A percentile compares a stretch with the other conserved stretches of the same genome.
Evolutionary conservation across 345 rosid species (phyloP).

Genomic region (Stellera chamaejasme): DNA sequence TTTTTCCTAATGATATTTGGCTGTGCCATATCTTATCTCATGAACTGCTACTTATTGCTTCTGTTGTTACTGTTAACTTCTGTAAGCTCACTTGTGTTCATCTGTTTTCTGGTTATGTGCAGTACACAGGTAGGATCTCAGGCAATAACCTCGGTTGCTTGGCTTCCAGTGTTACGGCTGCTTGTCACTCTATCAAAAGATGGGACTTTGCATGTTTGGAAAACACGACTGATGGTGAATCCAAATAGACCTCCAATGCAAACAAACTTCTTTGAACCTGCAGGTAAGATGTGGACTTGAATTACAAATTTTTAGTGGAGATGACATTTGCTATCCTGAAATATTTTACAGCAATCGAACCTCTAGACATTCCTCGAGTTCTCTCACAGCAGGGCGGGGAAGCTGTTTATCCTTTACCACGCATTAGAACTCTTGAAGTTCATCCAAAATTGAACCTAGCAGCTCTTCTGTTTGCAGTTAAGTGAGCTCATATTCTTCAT

Average conservation of each 20-base stretch:
- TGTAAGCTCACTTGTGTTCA: neutral
- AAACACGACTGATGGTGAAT: constrained; percentile 63
- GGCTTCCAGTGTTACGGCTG: constrained; percentile 76
- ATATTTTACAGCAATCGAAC: constrained; percentile 66
- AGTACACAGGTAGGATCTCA: constrained; percentile 94
- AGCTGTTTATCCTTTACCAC: constrained; percentile 89
- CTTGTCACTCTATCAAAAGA: constrained; percentile 87
- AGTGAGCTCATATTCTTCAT: constrained; percentile 18
- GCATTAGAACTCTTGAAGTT: constrained; percentile 74
- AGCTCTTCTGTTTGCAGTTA: constrained; percentile 85
- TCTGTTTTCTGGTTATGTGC: constrained; percentile 10
- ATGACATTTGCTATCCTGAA: constrained; percentile 10
- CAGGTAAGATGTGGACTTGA: constrained; percentile 37
- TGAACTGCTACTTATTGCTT: neutral
- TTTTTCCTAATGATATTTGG: neutral
- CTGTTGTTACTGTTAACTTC: constrained; percentile 2
- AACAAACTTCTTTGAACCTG: constrained; percentile 90
- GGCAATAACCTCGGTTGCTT: constrained; percentile 80
- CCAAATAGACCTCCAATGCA: constrained; percentile 89
- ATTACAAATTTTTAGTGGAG: neutral
- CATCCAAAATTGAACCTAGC: constrained; percentile 91
- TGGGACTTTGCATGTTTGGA: constrained; percentile 95
- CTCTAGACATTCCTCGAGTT: constrained; percentile 78
- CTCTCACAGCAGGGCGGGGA: constrained; percentile 97
- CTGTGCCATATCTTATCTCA: constrained; percentile 3